Evolutionary conservation across 2,329 filamentous ascomycete genomes (phyloP).

Genomic region (Clathrospora elynae): DNA sequence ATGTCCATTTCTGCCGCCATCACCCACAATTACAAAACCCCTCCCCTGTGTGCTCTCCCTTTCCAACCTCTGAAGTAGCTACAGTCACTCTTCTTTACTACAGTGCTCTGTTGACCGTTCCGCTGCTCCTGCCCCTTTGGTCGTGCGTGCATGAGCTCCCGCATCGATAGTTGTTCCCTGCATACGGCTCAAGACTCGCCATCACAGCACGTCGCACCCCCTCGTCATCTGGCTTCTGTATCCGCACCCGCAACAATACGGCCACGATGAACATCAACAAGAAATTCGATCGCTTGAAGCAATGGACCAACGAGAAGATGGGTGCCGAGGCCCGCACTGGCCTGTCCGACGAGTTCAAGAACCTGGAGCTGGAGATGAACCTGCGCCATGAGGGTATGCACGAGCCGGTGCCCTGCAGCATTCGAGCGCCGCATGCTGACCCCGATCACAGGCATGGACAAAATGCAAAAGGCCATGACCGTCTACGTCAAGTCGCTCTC

Average conservation of each 20-base stretch:
- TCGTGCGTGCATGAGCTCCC: slow-evolving; percentile 12
- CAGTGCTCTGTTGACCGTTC: slow-evolving; percentile 7
- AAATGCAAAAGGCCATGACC: slow-evolving; percentile 83
- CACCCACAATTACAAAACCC: slow-evolving; percentile 11
- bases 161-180: slow-evolving; percentile 26
- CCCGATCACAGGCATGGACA: slow-evolving; percentile 74
- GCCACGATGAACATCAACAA: slow-evolving; percentile 70
- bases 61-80: background rate
- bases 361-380: slow-evolving; percentile 86
- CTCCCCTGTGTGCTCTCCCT: background rate
- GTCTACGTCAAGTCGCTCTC: slow-evolving; percentile 86
- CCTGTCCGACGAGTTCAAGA: slow-evolving; percentile 88
- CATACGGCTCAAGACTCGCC: slow-evolving; percentile 21
- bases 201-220: slow-evolving; percentile 21
- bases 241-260: slow-evolving; percentile 9
- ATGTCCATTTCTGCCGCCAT: slow-evolving; percentile 4
- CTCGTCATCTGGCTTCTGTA: slow-evolving; percentile 14
- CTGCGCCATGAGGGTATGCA: slow-evolving; percentile 80
- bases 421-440: slow-evolving; percentile 9
- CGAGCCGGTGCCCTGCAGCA: slow-evolving; percentile 9
- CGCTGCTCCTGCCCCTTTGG: slow-evolving; percentile 21
- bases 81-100: background rate
- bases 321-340: slow-evolving; percentile 85
- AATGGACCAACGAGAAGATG: slow-evolving; percentile 98
- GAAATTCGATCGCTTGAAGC: slow-evolving; percentile 93